Conservation (phyloP, 371 early-diverging fungal genomes). For the Apophysomyces sp. region DNA sequence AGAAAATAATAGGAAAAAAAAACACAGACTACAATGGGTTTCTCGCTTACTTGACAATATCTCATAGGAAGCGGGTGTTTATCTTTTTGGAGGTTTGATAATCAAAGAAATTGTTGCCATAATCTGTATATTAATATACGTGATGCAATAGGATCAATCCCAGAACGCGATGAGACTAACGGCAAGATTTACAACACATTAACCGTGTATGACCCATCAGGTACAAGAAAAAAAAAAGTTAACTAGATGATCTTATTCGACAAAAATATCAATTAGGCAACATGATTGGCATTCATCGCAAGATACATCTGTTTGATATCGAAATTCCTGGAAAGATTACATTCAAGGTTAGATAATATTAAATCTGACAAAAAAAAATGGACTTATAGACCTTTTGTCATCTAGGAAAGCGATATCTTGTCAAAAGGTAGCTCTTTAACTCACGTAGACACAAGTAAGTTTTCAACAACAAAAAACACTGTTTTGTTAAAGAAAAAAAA, state of each 20-base stretch:
- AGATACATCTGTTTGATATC: conserved; percentile 96
- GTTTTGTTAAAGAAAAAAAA: not conserved
- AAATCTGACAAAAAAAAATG: not conserved
- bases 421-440: conserved; percentile 76
- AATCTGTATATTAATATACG: not conserved
- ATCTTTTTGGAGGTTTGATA: conserved; percentile 65
- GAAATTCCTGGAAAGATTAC: conserved; percentile 90
- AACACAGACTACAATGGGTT: too few relatives aligned
- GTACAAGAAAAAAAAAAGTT: conserved; percentile 28
- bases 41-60: not conserved
- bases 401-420: conserved; percentile 83
- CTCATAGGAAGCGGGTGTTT: conserved; percentile 75
- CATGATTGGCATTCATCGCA: conserved; percentile 66
- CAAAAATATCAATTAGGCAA: conserved; percentile 25
- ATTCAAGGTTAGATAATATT: conserved; percentile 58
- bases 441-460: conserved; percentile 72
- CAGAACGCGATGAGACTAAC: conserved; percentile 65
- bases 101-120: not conserved
- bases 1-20: too few relatives aligned
- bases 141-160: conserved; percentile 79
- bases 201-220: conserved; percentile 82
- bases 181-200: conserved; percentile 87
- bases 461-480: not conserved
- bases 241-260: not conserved
- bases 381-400: not conserved